Percentiles rank a stretch among this genome's conserved stretches.
These are phyloP conservation scores for Paramarasmius palmivorus DNA, from an alignment of 1,284 basidiomycete genomes.

Conservation along the genomic window DNA sequence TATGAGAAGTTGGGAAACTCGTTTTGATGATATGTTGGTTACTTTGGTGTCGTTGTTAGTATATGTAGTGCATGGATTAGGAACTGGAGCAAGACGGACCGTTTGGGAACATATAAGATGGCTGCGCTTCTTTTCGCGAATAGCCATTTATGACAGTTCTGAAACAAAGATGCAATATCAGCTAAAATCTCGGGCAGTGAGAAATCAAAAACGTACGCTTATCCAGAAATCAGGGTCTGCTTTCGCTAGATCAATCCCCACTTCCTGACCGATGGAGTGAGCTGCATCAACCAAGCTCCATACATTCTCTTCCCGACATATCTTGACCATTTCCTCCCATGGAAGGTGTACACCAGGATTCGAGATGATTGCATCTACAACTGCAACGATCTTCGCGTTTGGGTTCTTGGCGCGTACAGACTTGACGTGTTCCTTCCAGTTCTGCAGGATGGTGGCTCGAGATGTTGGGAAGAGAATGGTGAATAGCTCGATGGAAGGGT, in stretches of 20 bases:
- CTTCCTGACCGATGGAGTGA: slow-evolving; percentile 76
- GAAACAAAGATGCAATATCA: not conserved
- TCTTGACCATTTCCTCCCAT: slow-evolving; percentile 75
- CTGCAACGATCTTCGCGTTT: slow-evolving; percentile 49
- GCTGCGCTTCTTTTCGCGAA: slow-evolving; percentile 72
- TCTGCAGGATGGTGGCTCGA: slow-evolving; percentile 56
- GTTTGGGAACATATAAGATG: slow-evolving; percentile 75
- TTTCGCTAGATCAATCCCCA: slow-evolving; percentile 58
- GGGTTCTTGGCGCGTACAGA: not conserved
- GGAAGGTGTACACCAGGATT: slow-evolving; percentile 75
- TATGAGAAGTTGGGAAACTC: slow-evolving; percentile 71
- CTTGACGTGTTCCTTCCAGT: slow-evolving; percentile 47
- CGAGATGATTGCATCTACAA: slow-evolving; percentile 77
- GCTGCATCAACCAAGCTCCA: slow-evolving; percentile 84
- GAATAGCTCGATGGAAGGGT: slow-evolving; percentile 54
- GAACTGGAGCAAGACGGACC: slow-evolving; percentile 43
- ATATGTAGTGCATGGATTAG: not conserved
- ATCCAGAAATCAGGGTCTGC: slow-evolving; percentile 79
- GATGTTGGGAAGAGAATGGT: slow-evolving; percentile 64
- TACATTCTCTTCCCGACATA: slow-evolving; percentile 70
- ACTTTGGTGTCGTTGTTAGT: slow-evolving; percentile 30
- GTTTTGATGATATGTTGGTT: slow-evolving; percentile 81
- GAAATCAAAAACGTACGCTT: slow-evolving; percentile 58
- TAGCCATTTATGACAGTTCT: slow-evolving; percentile 89
- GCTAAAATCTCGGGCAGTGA: not conserved